Evolutionary conservation across 768 basidiomycete genomes (phyloP).

Genomic region (Grammothele lineata): DNA sequence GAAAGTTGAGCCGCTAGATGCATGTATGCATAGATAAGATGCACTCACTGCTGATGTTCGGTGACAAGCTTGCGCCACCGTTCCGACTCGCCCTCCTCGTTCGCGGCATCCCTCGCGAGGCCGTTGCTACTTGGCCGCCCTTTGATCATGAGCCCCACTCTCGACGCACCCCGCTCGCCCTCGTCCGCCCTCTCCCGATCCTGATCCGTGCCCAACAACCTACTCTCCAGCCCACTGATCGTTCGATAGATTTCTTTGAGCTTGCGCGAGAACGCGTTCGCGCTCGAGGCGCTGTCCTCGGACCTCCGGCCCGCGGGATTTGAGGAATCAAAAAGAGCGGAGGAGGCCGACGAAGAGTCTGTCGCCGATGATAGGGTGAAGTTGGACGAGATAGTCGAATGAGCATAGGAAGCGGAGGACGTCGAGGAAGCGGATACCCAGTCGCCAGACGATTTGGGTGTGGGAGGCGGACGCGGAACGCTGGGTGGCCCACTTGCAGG

Average conservation of each 20-base stretch:
- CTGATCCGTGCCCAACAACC: slow-evolving; percentile 48
- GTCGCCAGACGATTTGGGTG: slow-evolving; percentile 63
- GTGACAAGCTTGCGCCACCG: slow-evolving; percentile 68
- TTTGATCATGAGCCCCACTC: slow-evolving; percentile 35
- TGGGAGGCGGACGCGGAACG: slow-evolving; percentile 39
- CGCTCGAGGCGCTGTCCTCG: slow-evolving; percentile 38
- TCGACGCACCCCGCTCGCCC: slow-evolving; percentile 27
- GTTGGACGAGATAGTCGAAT: slow-evolving; percentile 59
- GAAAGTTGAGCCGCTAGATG: slow-evolving; percentile 49
- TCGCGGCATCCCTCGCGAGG: slow-evolving; percentile 35
- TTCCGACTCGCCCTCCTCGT: slow-evolving; percentile 54
- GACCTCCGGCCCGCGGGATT: slow-evolving; percentile 46
- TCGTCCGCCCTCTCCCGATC: slow-evolving; percentile 29
- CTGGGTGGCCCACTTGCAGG: slow-evolving; percentile 19
- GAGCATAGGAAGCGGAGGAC: slow-evolving; percentile 58
- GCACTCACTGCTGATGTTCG: slow-evolving; percentile 82
- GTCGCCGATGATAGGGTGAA: slow-evolving; percentile 74
- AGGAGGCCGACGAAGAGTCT: slow-evolving; percentile 69
- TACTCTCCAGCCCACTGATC: slow-evolving; percentile 76
- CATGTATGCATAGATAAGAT: slow-evolving; percentile 6
- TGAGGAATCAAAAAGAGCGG: slow-evolving; percentile 60
- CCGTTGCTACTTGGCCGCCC: slow-evolving; percentile 25
- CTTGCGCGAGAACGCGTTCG: slow-evolving; percentile 66
- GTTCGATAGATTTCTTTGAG: slow-evolving; percentile 81
- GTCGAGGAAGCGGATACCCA: slow-evolving; percentile 72